Evolutionary conservation across 1,139 yeast species (phyloP), one percentile per base, ranked within the genome.

Genomic region (Saccharomyces hybrid): DNA sequence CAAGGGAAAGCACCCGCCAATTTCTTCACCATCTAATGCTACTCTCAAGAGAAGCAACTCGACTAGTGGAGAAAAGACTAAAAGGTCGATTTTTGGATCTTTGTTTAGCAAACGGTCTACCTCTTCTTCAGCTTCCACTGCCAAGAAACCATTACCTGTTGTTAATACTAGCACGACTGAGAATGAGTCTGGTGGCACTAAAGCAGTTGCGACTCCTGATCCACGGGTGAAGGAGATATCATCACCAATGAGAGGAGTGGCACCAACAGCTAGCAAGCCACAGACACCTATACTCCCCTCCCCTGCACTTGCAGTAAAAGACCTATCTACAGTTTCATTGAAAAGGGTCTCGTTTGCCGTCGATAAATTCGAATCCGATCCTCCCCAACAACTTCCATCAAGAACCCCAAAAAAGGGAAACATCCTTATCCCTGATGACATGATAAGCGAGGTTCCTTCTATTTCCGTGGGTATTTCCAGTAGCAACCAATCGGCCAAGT

Each of bases 311-410:
- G 5, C 53, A 23, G 7, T 23, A 31, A 34, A 26, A 46, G 46
- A 31, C 8, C 25, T 71, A 19, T 58, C 68, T 5, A 61, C 62
- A 16, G 62, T 76, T 8, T 73, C 75, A 14, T 73, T 86, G 59
- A 78, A 79, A 60, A 70, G 95, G 55, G 97, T 91, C 3, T 77
- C 82, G 2, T 91, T 91, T 70, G 86, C 93, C 3, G 75, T 86
- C 13, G 86, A 86, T 58, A 79, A 83, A 56, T 77, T 90, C 52
- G 73, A 76, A 0, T 78, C 76, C 57, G 97, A 91, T 69, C 97
- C 98, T 2, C 97, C 96, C 41, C 98, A 91, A 66, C 97, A 90
- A 70, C 87, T 91, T 57, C 97, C 98, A 0, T 86, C 96, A 1
- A 75, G 96, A 62, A 78, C 84, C 55, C 97, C 97, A 1, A 78